These are phyloP conservation scores for Extremus antarcticus DNA, from an alignment of 495 filamentous ascomycete genomes.

Conservation along the genomic window DNA sequence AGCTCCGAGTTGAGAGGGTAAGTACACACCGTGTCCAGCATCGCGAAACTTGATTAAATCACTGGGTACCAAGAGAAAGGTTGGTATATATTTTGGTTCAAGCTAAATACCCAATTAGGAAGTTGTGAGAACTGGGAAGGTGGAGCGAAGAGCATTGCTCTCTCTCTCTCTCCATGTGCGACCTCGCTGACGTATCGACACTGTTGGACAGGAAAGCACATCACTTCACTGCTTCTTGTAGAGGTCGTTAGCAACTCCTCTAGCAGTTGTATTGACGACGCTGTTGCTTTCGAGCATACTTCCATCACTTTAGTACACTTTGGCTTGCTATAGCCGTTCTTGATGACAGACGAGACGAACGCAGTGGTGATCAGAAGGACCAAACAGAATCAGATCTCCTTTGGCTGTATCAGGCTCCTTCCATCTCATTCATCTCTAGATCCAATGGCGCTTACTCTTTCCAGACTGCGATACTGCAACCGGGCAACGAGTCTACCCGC, in stretches of 20 bases:
- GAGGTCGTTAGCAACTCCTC: no score
- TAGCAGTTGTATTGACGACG: no score
- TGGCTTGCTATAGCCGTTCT: background rate
- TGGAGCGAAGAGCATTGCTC: background rate
- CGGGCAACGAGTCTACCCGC: constrained; percentile 18
- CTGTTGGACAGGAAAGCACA: background rate
- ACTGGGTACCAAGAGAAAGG: no score
- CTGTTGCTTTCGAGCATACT: no score
- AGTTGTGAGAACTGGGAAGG: background rate
- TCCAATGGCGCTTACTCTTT: background rate
- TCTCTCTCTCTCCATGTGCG: no score
- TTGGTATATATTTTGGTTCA: background rate
- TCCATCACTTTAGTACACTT: no score
- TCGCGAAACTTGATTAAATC: constrained; percentile 24
- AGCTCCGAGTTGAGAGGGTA: constrained; percentile 76
- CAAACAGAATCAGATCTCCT: constrained; percentile 18
- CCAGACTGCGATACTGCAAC: constrained; percentile 18
- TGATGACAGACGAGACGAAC: background rate
- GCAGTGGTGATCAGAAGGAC: constrained; percentile 13
- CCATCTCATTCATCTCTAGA: background rate
- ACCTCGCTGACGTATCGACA: background rate
- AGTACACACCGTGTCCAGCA: constrained; percentile 84
- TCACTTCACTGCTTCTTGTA: background rate
- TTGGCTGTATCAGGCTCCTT: constrained; percentile 15
- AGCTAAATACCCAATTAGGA: background rate